Base-by-base conservation (phyloP, 768 basidiomycete genomes). In the Pisolithus orientalis region DNA sequence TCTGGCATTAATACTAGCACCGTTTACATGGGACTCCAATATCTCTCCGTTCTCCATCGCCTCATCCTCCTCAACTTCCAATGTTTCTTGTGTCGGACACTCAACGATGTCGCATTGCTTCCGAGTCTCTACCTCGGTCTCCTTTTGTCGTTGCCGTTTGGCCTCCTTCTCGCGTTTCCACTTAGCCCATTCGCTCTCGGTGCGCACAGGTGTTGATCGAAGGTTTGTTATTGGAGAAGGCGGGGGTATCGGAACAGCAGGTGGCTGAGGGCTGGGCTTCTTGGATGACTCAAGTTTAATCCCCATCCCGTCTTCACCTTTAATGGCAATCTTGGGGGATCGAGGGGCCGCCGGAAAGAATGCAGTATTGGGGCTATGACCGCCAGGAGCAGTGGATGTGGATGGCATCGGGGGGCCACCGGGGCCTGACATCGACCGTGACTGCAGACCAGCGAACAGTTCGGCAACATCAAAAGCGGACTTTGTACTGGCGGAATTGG, bases 381-480 rank as follows among this genome's bases (percentile, higher is more conserved):
- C 57, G 21, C 70, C 58, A 21, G 75, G 73, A 47, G 65, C 67
- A 24, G 71, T 68, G 7, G 76, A 64, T 2, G 21, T 21, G 21
- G 82, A 78, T 2, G 84, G 87, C 5, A 87, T 87, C 3, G 85
- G 78, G 5, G 81, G 79, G 40, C 80, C 79, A 65, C 76, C 80
- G 50, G 71, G 71, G 49, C 63, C 69, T 45, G 64, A 59, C 57
- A 76, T 75, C 25, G 82, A 75, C 46, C 83, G 77, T 47, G 79
- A 72, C 29, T 57, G 65, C 25, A 57, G 57, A 52, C 74, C 76
- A 60, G 62, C 70, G 63, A 78, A 78, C 28, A 77, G 53, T 54
- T 71, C 69, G 57, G 70, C 62, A 55, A 75, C 60, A 51, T 53
- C 14, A 29, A 29, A 29, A 34, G 45, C 17, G 13, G 29, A 32